phyloP scores from a whole-genome alignment of 1,139 yeast genomes.

The Kodamaea anthophila region DNA sequence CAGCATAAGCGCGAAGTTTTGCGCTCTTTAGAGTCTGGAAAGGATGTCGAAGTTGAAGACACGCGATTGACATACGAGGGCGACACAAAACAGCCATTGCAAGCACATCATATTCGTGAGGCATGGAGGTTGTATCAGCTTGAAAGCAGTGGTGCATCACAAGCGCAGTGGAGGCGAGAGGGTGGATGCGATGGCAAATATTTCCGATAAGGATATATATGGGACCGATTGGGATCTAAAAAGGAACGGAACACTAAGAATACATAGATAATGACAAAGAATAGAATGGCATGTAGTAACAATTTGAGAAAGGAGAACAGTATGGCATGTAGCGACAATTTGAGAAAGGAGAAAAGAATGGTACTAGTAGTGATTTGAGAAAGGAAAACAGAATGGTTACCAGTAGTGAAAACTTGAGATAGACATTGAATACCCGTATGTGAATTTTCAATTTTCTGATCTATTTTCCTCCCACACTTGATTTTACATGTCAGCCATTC shows the following conservation, averaged over 20 bases:
- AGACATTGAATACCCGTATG: too few species aligned
- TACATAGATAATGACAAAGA: too few species aligned
- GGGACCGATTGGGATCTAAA: not conserved
- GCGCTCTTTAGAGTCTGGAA: conserved; percentile 24
- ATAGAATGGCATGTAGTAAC: too few species aligned
- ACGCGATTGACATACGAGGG: conserved; percentile 29
- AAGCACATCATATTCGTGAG: conserved; percentile 81
- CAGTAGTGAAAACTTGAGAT: too few species aligned
- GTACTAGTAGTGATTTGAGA: too few species aligned
- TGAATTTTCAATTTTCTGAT: too few species aligned
- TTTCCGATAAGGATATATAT: conserved; percentile 55
- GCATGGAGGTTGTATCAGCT: conserved; percentile 74
- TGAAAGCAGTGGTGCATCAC: conserved; percentile 63
- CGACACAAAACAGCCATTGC: conserved; percentile 53
- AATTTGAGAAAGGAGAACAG: too few species aligned
- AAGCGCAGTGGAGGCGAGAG: conserved; percentile 62
- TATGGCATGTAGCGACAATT: too few species aligned
- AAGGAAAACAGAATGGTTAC: too few species aligned
- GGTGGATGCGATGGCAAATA: conserved; percentile 67
- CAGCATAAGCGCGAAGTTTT: conserved; percentile 24
- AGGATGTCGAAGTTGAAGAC: conserved; percentile 26
- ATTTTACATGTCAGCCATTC: too few species aligned
- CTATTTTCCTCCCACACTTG: too few species aligned
- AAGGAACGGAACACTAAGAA: not conserved
- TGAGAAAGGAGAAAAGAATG: too few species aligned